Conservation (phyloP, 2,329 filamentous ascomycete species). For the Venturiaceae sp. region DNA sequence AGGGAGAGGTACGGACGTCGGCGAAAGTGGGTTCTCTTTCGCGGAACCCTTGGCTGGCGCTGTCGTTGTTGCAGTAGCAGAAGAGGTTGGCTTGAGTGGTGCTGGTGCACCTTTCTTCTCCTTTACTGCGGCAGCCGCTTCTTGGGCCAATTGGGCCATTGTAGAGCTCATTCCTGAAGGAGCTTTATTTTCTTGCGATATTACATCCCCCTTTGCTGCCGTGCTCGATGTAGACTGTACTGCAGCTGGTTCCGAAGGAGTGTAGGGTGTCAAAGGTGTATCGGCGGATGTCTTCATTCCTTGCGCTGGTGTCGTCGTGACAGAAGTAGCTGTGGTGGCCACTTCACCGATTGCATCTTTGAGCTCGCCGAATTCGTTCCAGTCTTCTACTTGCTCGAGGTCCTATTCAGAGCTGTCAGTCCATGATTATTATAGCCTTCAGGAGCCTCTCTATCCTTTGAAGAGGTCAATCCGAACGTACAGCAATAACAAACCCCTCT, state of each 20-base stretch:
- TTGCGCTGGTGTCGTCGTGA: constrained; percentile 21
- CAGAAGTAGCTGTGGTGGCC: constrained; percentile 10
- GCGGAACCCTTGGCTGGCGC: not conserved
- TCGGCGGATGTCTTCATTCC: not conserved
- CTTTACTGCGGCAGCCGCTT: constrained; percentile 3
- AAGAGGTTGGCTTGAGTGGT: not conserved
- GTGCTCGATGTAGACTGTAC: not conserved
- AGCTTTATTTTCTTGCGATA: constrained; percentile 3
- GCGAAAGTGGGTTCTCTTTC: constrained; percentile 4
- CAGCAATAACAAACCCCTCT: constrained; percentile 50
- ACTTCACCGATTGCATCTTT: constrained; percentile 63
- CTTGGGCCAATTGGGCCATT: constrained; percentile 4
- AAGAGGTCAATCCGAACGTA: not conserved
- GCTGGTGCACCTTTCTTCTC: not conserved
- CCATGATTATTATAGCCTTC: not conserved
- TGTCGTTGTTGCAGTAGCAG: not conserved
- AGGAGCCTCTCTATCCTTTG: constrained; percentile 1
- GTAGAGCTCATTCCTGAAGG: not conserved
- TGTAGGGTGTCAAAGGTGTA: not conserved
- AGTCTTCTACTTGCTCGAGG: constrained; percentile 89
- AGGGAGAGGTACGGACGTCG: constrained; percentile 3
- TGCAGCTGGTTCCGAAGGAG: not conserved
- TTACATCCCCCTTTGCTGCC: not conserved
- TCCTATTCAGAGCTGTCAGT: constrained; percentile 46
- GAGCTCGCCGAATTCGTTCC: constrained; percentile 97